Evolutionary conservation across 345 rosid genomes (phyloP).

Genomic region (Arabis hirsuta): DNA sequence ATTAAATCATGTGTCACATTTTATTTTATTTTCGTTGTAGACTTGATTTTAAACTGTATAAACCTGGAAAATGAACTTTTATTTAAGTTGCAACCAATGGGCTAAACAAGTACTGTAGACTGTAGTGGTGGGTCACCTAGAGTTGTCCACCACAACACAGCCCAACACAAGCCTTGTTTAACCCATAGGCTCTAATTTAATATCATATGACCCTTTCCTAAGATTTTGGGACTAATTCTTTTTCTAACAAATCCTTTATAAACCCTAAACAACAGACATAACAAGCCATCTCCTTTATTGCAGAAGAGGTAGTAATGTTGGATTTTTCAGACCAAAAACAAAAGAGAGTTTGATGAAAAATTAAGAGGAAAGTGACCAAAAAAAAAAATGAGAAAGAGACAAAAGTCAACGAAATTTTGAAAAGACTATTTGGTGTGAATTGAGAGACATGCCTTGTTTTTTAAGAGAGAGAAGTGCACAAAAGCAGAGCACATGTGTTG

Average conservation of each 20-base stretch:
- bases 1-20: slow-evolving; percentile 35
- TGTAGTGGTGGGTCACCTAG: slow-evolving; percentile 32
- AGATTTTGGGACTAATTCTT: slow-evolving; percentile 19
- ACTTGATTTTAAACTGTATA: background rate
- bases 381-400: slow-evolving; percentile 15
- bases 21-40: background rate
- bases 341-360: slow-evolving; percentile 17
- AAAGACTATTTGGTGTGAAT: slow-evolving; percentile 34
- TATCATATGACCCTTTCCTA: slow-evolving; percentile 22
- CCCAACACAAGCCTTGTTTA: slow-evolving; percentile 25
- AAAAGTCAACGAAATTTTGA: slow-evolving; percentile 37
- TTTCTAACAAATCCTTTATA: slow-evolving; percentile 5
- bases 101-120: slow-evolving; percentile 34
- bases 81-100: slow-evolving; percentile 36
- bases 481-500: slow-evolving; percentile 44
- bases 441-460: slow-evolving; percentile 40
- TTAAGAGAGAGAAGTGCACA: slow-evolving; percentile 23
- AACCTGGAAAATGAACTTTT: slow-evolving; percentile 6
- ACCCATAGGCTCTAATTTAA: slow-evolving; percentile 22
- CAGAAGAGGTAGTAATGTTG: slow-evolving; percentile 35
- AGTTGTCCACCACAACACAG: slow-evolving; percentile 22
- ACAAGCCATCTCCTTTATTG: slow-evolving; percentile 33
- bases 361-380: slow-evolving; percentile 28
- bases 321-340: slow-evolving; percentile 34
- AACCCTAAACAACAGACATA: slow-evolving; percentile 46